Evolutionary conservation across 2,329 filamentous ascomycete genomes (phyloP), one percentile per base, ranked within the genome.

Genomic region (Basipetospora sp.): DNA sequence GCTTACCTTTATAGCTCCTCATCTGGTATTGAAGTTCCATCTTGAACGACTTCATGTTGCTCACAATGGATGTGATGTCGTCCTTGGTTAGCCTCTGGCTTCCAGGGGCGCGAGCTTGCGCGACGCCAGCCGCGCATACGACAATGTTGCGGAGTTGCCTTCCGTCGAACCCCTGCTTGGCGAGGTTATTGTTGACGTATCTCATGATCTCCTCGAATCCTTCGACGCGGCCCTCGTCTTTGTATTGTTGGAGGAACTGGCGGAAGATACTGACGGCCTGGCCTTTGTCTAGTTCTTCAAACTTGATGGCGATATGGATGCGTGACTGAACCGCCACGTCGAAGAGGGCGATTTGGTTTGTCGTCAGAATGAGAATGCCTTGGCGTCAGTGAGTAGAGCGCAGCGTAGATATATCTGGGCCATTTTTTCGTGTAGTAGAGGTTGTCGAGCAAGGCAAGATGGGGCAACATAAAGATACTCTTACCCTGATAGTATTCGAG

Each of bases 401-500:
- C n/a, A n/a, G n/a, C n/a, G n/a, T n/a, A n/a, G n/a, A n/a, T n/a
- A n/a, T n/a, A n/a, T n/a, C n/a, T n/a, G n/a, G n/a, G n/a, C n/a
- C n/a, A n/a, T n/a, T n/a, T n/a, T n/a, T n/a, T n/a, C n/a, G n/a
- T n/a, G n/a, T n/a, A n/a, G n/a, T n/a, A n/a, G n/a, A n/a, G n/a
- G n/a, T n/a, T n/a, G n/a, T n/a, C n/a, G n/a, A n/a, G n/a, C n/a
- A n/a, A n/a, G n/a, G n/a, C n/a, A n/a, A n/a, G n/a, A n/a, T n/a
- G n/a, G n/a, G n/a, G n/a, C n/a, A n/a, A n/a, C n/a, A n/a, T n/a
- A n/a, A n/a, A n/a, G n/a, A n/a, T n/a, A n/a, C n/a, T n/a, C n/a
- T n/a, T n/a, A n/a, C n/a, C n/a, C 51, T 92, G 82, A 59, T 92
- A 93, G 55, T 93, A 94, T 56, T 94, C 87, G 0, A 94, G 65